Evolutionary conservation across 768 basidiomycete genomes (phyloP).

Genomic region (Mrakia blollopis): DNA sequence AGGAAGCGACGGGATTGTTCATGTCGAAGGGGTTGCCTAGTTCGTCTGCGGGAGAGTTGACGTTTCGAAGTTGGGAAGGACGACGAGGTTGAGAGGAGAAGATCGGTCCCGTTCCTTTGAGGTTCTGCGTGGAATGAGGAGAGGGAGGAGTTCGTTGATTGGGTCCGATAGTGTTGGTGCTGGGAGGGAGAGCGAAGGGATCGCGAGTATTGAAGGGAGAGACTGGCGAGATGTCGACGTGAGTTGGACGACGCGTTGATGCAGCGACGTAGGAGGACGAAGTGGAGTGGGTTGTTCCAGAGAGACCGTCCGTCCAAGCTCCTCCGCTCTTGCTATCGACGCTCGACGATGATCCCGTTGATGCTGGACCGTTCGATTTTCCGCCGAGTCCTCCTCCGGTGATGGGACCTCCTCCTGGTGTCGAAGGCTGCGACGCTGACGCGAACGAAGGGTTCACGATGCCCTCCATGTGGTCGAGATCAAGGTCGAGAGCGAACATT

Average conservation of each 20-base stretch:
- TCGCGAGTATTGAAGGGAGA: conserved; percentile 21
- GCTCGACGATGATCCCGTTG: conserved; percentile 17
- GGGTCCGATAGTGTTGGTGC: conserved; percentile 6
- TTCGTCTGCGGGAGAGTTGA: conserved; percentile 37
- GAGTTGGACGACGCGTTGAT: neutral
- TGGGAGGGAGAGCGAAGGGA: conserved; percentile 9
- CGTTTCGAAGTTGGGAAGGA: conserved; percentile 43
- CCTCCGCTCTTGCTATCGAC: conserved; percentile 28
- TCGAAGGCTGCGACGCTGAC: neutral
- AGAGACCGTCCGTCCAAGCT: conserved; percentile 20
- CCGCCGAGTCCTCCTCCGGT: neutral
- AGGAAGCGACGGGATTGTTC: conserved; percentile 31
- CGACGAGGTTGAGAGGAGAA: conserved; percentile 40
- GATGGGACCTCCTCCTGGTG: conserved; percentile 4
- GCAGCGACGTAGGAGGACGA: neutral
- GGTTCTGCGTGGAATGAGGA: conserved; percentile 31
- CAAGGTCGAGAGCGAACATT: conserved; percentile 56
- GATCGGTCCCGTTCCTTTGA: neutral
- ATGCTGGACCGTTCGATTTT: neutral
- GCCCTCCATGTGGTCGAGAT: conserved; percentile 72
- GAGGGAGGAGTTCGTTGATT: conserved; percentile 36
- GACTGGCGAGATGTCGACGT: conserved; percentile 11
- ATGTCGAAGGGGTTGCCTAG: conserved; percentile 20
- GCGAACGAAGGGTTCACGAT: conserved; percentile 56
- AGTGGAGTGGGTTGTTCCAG: neutral